Evolutionary conservation across 139 green algal species (phyloP), one percentile per base, ranked within the genome.

Genomic region (Microglena sp.): DNA sequence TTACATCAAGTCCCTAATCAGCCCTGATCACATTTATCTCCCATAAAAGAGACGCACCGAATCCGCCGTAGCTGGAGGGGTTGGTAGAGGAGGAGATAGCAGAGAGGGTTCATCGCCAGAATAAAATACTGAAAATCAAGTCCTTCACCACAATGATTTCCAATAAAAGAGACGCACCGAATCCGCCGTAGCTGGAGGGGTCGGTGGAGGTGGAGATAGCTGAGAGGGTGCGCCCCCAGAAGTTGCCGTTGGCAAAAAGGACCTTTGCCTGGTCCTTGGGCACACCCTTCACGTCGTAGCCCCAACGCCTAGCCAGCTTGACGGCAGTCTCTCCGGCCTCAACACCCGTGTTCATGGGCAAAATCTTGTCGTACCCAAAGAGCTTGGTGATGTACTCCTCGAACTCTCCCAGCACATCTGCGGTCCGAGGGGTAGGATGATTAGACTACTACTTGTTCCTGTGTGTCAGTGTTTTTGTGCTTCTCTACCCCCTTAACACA

Each of bases 311-410:
- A 7, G 92, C 92, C 27, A 99, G 83, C 82, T 99, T 99, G 71
- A 96, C 71, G 22, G 93, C 93, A 0, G 92, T 98, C 70, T 99
- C 93, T 2, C 94, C 90, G 5, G 82, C 93, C 84, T 99, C 93
- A 36, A 97, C 93, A 29, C 93, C 93, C 7, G 89, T 99, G 83
- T 99, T 97, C 81, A 97, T 97, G 28, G 91, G 90, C 68, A 97
- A 79, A 30, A 96, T 81, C 79, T 96, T 96, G 78, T 96, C 90
- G 65, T 94, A 96, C 24, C 89, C 89, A 71, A 96, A 89, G 43
- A 95, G 74, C 55, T 73, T 62, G 3, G 92, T 96, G 67, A 99
- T 88, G 67, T 92, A 92, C 76, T 96, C 77, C 70, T 94, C 92
- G 62, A 94, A 98, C 73, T 92, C 83, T 2, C 89, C 92, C 26